Evolutionary conservation across 2,329 filamentous ascomycete genomes (phyloP).

Genomic region (Didymella keratinophila): DNA sequence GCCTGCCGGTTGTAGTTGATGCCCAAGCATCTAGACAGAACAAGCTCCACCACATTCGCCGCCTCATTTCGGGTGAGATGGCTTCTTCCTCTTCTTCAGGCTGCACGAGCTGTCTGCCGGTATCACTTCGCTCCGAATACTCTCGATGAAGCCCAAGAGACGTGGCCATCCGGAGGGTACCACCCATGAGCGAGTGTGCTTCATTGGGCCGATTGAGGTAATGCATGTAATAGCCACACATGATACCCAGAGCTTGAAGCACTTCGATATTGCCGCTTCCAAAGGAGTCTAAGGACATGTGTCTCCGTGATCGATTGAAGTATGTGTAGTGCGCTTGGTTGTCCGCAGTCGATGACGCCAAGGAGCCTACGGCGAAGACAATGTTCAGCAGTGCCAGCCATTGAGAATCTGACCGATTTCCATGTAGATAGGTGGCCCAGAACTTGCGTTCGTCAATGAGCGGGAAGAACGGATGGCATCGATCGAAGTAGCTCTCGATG

Average conservation of each 20-base stretch:
- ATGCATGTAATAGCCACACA: slow-evolving; percentile 79
- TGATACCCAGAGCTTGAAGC: slow-evolving; percentile 73
- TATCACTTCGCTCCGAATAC: slow-evolving; percentile 51
- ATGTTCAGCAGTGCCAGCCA: slow-evolving; percentile 79
- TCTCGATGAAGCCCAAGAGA: slow-evolving; percentile 76
- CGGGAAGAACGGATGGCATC: slow-evolving; percentile 74
- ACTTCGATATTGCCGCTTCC: slow-evolving; percentile 77
- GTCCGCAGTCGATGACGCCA: slow-evolving; percentile 68
- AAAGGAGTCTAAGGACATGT: slow-evolving; percentile 71
- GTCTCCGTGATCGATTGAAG: slow-evolving; percentile 72
- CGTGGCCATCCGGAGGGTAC: slow-evolving; percentile 76
- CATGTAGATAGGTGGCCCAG: slow-evolving; percentile 69
- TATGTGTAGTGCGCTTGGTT: slow-evolving; percentile 74
- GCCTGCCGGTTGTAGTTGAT: slow-evolving; percentile 54
- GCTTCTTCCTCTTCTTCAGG: slow-evolving; percentile 42
- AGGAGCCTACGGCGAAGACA: slow-evolving; percentile 77
- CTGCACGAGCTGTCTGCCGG: slow-evolving; percentile 25
- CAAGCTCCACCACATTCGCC: slow-evolving; percentile 56
- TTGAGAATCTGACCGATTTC: slow-evolving; percentile 69
- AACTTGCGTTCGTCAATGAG: slow-evolving; percentile 77
- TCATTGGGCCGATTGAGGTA: slow-evolving; percentile 81
- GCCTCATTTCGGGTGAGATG: slow-evolving; percentile 50
- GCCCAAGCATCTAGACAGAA: slow-evolving; percentile 57
- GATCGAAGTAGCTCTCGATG: slow-evolving; percentile 78
- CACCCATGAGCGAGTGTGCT: slow-evolving; percentile 75